phyloP scores from a whole-genome alignment of 305 asterid species.

The Nicotiana rustica region DNA sequence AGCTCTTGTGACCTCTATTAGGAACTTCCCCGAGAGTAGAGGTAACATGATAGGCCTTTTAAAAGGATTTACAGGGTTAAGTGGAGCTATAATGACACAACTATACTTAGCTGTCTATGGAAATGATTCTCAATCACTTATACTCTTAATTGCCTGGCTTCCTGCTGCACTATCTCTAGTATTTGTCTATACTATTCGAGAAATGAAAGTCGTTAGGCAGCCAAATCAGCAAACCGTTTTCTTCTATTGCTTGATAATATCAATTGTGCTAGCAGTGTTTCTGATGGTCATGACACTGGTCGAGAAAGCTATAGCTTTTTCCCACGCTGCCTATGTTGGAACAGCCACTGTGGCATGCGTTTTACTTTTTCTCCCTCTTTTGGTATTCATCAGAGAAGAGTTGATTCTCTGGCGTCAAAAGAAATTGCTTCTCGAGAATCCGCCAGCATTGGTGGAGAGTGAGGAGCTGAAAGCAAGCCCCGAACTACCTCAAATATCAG shows the following conservation, averaged over 20 bases:
- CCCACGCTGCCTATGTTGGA: conserved; percentile 62
- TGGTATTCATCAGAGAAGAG: conserved; percentile 65
- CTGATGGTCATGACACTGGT: conserved; percentile 65
- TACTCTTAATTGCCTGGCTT: conserved; percentile 86
- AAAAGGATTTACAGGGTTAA: conserved; percentile 81
- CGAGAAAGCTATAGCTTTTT: conserved; percentile 55
- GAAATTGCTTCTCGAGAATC: not conserved
- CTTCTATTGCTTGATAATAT: conserved; percentile 56
- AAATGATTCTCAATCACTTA: conserved; percentile 72
- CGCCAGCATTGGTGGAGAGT: not conserved
- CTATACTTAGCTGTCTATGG: conserved; percentile 78
- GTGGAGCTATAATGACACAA: conserved; percentile 86
- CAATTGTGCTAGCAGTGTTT: conserved; percentile 62
- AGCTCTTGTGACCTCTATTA: conserved; percentile 74
- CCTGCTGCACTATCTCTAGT: conserved; percentile 80
- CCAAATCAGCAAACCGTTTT: conserved; percentile 58
- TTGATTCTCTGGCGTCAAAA: conserved; percentile 41
- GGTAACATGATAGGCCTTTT: conserved; percentile 73
- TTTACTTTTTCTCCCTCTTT: conserved; percentile 62
- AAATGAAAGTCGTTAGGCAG: conserved; percentile 54
- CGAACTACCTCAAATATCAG: conserved; percentile 21
- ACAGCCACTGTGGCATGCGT: conserved; percentile 62
- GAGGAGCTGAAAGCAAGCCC: not conserved
- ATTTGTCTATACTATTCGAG: conserved; percentile 75
- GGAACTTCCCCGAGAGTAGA: conserved; percentile 77